Evolutionary conservation across 2,329 filamentous ascomycete species (phyloP).

Genomic region (Calonectria pauciramosa): DNA sequence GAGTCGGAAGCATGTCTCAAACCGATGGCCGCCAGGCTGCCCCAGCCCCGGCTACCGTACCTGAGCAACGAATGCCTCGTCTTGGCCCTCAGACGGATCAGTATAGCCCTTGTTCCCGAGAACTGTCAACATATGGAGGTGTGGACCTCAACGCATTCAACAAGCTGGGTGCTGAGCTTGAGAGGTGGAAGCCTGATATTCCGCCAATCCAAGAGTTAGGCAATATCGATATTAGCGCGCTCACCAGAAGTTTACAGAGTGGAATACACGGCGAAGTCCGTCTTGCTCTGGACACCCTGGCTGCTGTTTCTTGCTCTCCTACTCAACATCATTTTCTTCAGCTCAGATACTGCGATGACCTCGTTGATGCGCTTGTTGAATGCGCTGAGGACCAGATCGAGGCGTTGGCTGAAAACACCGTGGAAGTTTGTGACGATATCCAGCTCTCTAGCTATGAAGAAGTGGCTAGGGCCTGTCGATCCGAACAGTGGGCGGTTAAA

Average conservation of each 20-base stretch:
- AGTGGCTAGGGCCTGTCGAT: slow-evolving; percentile 81
- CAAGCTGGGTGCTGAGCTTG: slow-evolving; percentile 76
- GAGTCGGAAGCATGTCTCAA: slow-evolving; percentile 57
- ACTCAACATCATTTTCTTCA: slow-evolving; percentile 76
- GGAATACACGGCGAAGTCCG: slow-evolving; percentile 93
- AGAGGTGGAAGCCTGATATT: slow-evolving; percentile 78
- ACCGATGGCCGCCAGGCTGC: slow-evolving; percentile 48
- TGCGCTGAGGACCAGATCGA: slow-evolving; percentile 93
- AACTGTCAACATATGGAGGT: slow-evolving; percentile 76
- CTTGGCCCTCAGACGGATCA: slow-evolving; percentile 63
- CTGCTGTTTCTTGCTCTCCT: slow-evolving; percentile 74
- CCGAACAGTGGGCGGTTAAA: slow-evolving; percentile 79
- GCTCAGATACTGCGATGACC: slow-evolving; percentile 84
- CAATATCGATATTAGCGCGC: slow-evolving; percentile 88
- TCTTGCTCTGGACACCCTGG: slow-evolving; percentile 87
- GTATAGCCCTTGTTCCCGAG: slow-evolving; percentile 68
- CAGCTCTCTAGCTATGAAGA: slow-evolving; percentile 90
- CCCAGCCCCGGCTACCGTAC: slow-evolving; percentile 32
- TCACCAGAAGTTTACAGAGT: slow-evolving; percentile 90
- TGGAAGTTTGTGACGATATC: slow-evolving; percentile 89
- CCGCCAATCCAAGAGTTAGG: slow-evolving; percentile 85
- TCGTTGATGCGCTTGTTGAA: slow-evolving; percentile 89
- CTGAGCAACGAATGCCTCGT: slow-evolving; percentile 53
- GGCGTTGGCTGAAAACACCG: slow-evolving; percentile 84
- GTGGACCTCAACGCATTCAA: slow-evolving; percentile 76